These are phyloP conservation scores for Cadophora sp. DNA, from an alignment of 2,329 filamentous ascomycete genomes.

Conservation along the genomic window DNA sequence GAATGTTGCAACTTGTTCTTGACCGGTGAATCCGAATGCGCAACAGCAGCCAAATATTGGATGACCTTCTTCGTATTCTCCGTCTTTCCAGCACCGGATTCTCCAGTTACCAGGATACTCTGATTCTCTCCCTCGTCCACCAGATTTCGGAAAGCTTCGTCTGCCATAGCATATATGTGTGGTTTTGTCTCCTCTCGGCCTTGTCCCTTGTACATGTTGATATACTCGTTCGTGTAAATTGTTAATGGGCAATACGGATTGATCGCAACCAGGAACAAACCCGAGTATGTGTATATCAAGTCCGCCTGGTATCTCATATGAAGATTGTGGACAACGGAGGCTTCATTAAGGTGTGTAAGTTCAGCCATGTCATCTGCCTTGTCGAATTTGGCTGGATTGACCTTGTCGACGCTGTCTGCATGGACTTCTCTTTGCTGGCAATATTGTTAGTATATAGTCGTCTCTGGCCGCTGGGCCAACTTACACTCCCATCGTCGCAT, in stretches of 20 bases:
- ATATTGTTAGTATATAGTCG: constrained; percentile 27
- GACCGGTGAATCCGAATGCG: constrained; percentile 77
- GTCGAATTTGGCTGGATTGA: constrained; percentile 99
- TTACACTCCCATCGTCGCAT: constrained; percentile 88
- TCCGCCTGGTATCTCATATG: constrained; percentile 95
- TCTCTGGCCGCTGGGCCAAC: constrained; percentile 44
- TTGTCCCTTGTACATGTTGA: constrained; percentile 97
- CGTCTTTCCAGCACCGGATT: constrained; percentile 97
- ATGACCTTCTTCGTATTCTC: constrained; percentile 99
- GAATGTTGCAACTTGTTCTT: constrained; percentile 72
- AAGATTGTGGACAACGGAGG: constrained; percentile 96
- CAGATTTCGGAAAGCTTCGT: constrained; percentile 93
- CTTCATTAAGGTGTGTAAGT: constrained; percentile 95
- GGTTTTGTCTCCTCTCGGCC: constrained; percentile 93
- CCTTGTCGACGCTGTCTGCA: constrained; percentile 90
- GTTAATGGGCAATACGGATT: constrained; percentile 95
- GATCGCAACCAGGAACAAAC: constrained; percentile 93
- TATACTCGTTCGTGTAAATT: constrained; percentile 95
- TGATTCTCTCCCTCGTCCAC: constrained; percentile 96
- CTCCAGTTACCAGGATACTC: constrained; percentile 96
- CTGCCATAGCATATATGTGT: constrained; percentile 97
- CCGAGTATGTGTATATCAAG: constrained; percentile 97
- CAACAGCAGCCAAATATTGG: constrained; percentile 95
- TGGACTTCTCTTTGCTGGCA: constrained; percentile 85
- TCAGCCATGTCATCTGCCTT: constrained; percentile 99